A percentile compares a stretch with the other conserved stretches of the same genome.
phyloP scores from a whole-genome alignment of 257 asterid genomes.

The Anisodus tanguticus region DNA sequence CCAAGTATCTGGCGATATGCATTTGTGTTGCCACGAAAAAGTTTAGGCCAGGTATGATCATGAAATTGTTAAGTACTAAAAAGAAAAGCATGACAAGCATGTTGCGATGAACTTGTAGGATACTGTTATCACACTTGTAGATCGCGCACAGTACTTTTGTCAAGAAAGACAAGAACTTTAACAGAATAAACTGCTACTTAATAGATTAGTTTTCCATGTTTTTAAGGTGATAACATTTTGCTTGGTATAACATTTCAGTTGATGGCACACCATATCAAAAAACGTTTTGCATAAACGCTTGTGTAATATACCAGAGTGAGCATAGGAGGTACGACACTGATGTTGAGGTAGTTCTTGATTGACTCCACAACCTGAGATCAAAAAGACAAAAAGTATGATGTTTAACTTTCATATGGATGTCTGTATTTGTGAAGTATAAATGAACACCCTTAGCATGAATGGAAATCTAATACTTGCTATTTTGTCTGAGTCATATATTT shows the following conservation, averaged over 20 bases:
- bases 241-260: slow-evolving; percentile 14
- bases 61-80: not conserved
- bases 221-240: not conserved
- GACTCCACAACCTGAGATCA: slow-evolving; percentile 55
- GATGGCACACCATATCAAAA: not conserved
- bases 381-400: not conserved
- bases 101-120: not conserved
- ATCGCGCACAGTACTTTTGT: not conserved
- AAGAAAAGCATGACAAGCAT: not conserved
- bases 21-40: not conserved
- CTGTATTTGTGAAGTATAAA: not conserved
- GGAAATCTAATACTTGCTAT: not conserved
- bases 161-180: not conserved
- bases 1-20: not conserved
- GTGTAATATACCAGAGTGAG: slow-evolving; percentile 49
- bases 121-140: not conserved
- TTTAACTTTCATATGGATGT: not conserved
- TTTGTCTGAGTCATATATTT: not conserved
- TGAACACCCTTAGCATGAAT: not conserved
- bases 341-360: slow-evolving; percentile 54
- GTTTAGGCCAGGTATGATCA: not conserved
- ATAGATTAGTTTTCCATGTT: not conserved
- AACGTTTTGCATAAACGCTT: not conserved
- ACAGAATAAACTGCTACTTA: not conserved
- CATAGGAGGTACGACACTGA: slow-evolving; percentile 52